These are phyloP conservation scores for Phellinidium pouzarii DNA, from an alignment of 1,284 basidiomycete genomes.

Conservation along the genomic window DNA sequence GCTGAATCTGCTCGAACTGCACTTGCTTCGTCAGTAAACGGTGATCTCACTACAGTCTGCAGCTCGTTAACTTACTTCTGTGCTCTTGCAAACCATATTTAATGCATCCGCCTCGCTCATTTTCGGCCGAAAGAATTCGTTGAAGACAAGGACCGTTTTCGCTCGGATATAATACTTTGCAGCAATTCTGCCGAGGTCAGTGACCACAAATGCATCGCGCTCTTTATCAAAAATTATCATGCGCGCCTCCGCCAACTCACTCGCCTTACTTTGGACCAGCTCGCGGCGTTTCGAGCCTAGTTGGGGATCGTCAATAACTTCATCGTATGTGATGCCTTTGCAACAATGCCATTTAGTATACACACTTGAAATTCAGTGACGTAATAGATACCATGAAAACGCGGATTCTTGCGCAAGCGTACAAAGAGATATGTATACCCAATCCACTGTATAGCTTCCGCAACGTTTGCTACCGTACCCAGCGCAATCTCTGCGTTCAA, in stretches of 20 bases:
- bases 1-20: slow-evolving; percentile 92
- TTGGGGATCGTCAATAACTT: slow-evolving; percentile 70
- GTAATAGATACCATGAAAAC: slow-evolving; percentile 68
- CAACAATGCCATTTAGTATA: background rate
- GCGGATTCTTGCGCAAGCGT: slow-evolving; percentile 90
- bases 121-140: slow-evolving; percentile 68
- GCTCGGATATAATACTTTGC: slow-evolving; percentile 94
- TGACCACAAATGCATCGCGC: slow-evolving; percentile 63
- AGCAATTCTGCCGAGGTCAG: slow-evolving; percentile 90
- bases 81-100: slow-evolving; percentile 81
- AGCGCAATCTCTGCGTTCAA: slow-evolving; percentile 95
- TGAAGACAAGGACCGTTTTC: slow-evolving; percentile 87
- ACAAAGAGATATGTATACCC: slow-evolving; percentile 98
- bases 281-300: slow-evolving; percentile 71
- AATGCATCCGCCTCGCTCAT: slow-evolving; percentile 97
- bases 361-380: background rate
- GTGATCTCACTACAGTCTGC: slow-evolving; percentile 1
- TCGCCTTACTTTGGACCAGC: slow-evolving; percentile 68
- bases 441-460: slow-evolving; percentile 92
- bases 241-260: slow-evolving; percentile 61
- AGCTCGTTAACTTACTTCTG: slow-evolving; percentile 56
- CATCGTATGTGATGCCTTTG: slow-evolving; percentile 73
- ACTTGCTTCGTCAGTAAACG: background rate
- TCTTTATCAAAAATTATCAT: slow-evolving; percentile 81
- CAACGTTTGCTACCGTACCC: slow-evolving; percentile 85